Base-by-base conservation (phyloP, 805 yeast genomes). In the Saccharomycopsis fermentans region DNA sequence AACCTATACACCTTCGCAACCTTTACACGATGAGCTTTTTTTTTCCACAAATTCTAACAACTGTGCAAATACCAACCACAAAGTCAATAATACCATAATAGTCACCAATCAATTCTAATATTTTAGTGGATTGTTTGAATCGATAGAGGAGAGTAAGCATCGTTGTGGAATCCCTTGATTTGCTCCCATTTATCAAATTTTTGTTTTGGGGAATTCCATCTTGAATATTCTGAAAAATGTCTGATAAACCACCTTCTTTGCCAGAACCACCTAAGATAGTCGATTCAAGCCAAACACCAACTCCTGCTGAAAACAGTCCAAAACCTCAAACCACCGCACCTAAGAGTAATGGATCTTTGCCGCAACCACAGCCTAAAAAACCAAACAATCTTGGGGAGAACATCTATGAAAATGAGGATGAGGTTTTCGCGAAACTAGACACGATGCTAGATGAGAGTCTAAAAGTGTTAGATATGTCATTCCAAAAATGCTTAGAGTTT, bases 391-490 rank as follows among this genome's bases (percentile, higher is more conserved):
- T 52, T 6, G 34, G 32, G 4, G 32, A 12, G 21, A 52, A 26
- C 29, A n/a, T 24, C 11, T 32, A 27, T 29, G 34, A 26, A 4
- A 40, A 39, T 48, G 40, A 26, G 17, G 32, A 55, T 27, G 48
- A 50, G 27, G 14, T 40, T 24, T 57, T 53, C 43, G 21, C 8
- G 1, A 19, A 34, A 16, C 55, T 47, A 19, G 60, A 58, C 32
- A 16, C 40, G 2, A 39, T 43, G 24, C 37, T 54, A 35, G 53
- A 59, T 14, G 24, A 55, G 6, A 58, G 39, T 47, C 36, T 60
- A 21, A 36, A 43, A 21, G 14, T 27, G 4, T 37, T 58, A 21
- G 57, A 60, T 8, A 48, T 47, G 36, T 39, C 59, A 14, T 60
- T 52, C 32, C 39, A 54, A 2, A 26, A 39, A 6, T 29, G 54